A percentile compares a stretch with the other conserved stretches of the same genome.
phyloP scores from a whole-genome alignment of 1,284 basidiomycete genomes.

The Apiotrichum siamense region DNA sequence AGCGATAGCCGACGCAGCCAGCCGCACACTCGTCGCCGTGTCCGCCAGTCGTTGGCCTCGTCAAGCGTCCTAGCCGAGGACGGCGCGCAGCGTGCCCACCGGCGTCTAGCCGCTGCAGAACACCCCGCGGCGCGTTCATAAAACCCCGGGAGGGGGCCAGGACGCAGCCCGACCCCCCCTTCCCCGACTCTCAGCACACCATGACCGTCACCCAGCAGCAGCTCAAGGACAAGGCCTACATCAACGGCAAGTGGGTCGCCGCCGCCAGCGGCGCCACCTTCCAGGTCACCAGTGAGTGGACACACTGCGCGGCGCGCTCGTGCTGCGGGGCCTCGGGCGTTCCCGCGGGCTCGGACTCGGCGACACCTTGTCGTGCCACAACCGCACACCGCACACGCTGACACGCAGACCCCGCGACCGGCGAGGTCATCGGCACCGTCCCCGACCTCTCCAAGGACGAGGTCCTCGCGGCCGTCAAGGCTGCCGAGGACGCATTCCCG shows the following conservation, averaged over 20 bases:
- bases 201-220: constrained; percentile 13
- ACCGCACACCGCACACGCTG: neutral
- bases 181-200: no score
- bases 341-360: constrained; percentile 13
- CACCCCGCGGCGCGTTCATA: no score
- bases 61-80: no score
- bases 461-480: constrained; percentile 68
- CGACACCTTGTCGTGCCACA: neutral
- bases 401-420: constrained; percentile 68
- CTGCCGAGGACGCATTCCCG: constrained; percentile 66
- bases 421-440: constrained; percentile 66
- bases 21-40: no score
- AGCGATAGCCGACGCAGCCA: no score
- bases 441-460: constrained; percentile 77
- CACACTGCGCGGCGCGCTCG: neutral
- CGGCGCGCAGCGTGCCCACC: no score
- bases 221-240: constrained; percentile 53
- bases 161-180: neutral
- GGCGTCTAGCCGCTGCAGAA: no score
- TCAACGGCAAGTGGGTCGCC: constrained; percentile 75
- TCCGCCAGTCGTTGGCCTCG: no score
- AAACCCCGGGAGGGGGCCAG: no score
- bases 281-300: constrained; percentile 60
- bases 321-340: no score
- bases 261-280: constrained; percentile 63